Evolutionary conservation across 371 early-diverging fungal species (phyloP), one percentile per base, ranked within the genome.

Genomic region (Mortierella sp.): DNA sequence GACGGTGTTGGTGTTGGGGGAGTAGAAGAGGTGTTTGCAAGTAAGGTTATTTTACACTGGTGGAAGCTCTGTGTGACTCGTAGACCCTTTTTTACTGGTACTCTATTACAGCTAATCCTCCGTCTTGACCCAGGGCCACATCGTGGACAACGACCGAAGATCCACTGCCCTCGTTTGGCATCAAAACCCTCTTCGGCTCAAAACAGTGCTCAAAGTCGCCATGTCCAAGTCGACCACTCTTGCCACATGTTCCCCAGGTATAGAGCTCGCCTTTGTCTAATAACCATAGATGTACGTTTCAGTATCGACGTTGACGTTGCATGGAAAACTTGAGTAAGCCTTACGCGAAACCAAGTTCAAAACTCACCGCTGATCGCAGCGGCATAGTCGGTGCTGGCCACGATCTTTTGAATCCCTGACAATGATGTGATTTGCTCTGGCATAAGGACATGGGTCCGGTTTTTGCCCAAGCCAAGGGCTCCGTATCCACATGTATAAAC

Each of bases 401-500:
- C 82, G 11, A 89, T 72, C 48, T 76, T 69, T 11, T 56, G 42
- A 24, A 88, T 76, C 15, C 73, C 39, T 23, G 60, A 52, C 15
- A 86, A 62, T 8, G 71, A 68, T 0, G 66, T 41, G 14, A 89
- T 71, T 50, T 66, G 71, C 14, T 67, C 62, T 2, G 85, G 82
- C 56, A 69, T 72, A 39, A 90, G 62, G 23, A 85, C 78, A 44
- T 88, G 86, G n/a, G 83, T 70, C 23, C 50, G 54, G 8, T 72
- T 83, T 5, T 63, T 56, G 0, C 90, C 91, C 26, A 87, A 65
- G 0, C 93, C 93, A 23, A 93, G 64, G 2, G 88, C 88, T 5
- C 93, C 94, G 73, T 87, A 93, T 0, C 94, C 94, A 56, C 92
- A 92, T 8, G 82, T 83, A 64, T 86, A 81, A 0, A 93, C 91